Conservation (phyloP, 2,329 filamentous ascomycete genomes). For the Penicillium occitanis region DNA sequence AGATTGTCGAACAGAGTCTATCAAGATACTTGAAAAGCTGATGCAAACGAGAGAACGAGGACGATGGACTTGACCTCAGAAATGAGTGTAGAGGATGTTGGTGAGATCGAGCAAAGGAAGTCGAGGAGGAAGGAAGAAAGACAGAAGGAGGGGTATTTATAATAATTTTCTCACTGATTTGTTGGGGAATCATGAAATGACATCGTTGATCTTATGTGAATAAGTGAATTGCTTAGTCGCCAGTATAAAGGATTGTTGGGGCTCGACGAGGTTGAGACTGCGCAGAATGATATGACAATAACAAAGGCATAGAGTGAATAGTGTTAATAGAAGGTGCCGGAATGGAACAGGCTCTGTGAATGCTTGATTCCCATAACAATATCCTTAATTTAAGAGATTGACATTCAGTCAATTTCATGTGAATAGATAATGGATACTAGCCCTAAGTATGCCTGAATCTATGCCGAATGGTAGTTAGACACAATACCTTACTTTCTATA, state of each 20-base stretch:
- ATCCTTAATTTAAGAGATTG: not conserved
- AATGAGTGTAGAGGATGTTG: not conserved
- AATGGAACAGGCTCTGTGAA: not conserved
- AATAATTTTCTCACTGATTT: not conserved
- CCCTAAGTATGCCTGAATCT: not conserved
- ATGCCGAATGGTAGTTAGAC: no score
- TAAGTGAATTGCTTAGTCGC: constrained; percentile 1
- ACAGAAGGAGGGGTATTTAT: not conserved
- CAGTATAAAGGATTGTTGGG: not conserved
- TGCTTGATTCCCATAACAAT: not conserved
- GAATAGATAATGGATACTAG: not conserved
- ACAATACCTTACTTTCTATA: not conserved
- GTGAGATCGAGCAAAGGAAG: not conserved
- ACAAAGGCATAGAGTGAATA: not conserved
- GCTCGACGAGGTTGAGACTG: not conserved
- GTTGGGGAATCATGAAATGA: not conserved
- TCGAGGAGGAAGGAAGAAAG: not conserved
- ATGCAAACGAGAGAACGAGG: not conserved
- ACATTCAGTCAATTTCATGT: not conserved
- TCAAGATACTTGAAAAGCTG: not conserved
- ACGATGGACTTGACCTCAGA: not conserved
- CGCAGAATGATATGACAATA: not conserved
- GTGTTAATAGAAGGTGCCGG: not conserved
- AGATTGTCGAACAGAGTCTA: not conserved
- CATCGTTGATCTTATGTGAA: not conserved